Conservation (phyloP, 495 filamentous ascomycete species). For the Aspergillus egyptiacus region DNA sequence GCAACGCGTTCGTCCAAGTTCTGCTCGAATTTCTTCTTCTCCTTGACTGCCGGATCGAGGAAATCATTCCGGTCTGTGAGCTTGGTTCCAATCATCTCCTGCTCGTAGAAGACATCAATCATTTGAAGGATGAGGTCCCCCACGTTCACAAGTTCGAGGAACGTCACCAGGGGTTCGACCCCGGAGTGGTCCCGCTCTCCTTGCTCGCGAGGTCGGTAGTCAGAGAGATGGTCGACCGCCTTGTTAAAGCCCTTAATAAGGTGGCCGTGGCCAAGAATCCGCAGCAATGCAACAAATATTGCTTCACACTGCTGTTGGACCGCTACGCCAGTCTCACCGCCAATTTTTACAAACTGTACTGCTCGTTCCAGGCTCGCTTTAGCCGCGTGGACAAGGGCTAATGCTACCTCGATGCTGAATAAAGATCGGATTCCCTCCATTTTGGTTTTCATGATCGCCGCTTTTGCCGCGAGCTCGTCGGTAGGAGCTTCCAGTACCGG, state of each 20-base stretch:
- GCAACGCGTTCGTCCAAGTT: constrained; percentile 98
- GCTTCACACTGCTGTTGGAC: constrained; percentile 85
- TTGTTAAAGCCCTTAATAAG: constrained; percentile 87
- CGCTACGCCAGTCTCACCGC: constrained; percentile 71
- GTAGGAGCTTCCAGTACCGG: constrained; percentile 65
- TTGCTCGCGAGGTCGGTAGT: constrained; percentile 85
- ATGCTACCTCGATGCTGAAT: constrained; percentile 93
- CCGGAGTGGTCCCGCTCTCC: constrained; percentile 62
- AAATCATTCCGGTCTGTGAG: constrained; percentile 93
- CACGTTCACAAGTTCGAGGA: constrained; percentile 95
- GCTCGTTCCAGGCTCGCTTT: constrained; percentile 84
- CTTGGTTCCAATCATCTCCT: constrained; percentile 76
- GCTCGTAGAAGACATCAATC: constrained; percentile 98
- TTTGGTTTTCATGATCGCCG: constrained; percentile 89
- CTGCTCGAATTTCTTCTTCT: constrained; percentile 98
- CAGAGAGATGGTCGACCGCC: constrained; percentile 83
- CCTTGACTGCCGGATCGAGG: constrained; percentile 79
- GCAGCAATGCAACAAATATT: constrained; percentile 79
- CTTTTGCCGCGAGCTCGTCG: constrained; percentile 90
- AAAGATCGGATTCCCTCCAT: constrained; percentile 89
- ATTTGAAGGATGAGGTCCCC: constrained; percentile 98
- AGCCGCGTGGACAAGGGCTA: constrained; percentile 83
- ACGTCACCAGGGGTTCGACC: constrained; percentile 89
- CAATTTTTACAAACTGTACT: constrained; percentile 71
- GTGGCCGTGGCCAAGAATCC: constrained; percentile 79